phyloP scores from a whole-genome alignment of 2,329 filamentous ascomycete species.

The Teratosphaeria viscida region DNA sequence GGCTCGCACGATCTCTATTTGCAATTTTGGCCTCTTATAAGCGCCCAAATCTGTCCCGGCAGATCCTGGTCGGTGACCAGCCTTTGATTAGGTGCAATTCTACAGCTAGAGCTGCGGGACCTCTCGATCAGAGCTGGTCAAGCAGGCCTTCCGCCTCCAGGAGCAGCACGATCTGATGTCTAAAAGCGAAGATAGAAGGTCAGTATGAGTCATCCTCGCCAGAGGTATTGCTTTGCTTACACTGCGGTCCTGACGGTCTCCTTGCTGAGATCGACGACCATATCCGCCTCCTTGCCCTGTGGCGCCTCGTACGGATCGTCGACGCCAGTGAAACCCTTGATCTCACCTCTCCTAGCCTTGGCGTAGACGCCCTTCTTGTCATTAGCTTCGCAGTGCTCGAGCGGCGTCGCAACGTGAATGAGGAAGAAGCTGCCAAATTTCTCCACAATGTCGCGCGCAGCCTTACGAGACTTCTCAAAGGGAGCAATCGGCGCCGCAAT shows the following conservation, averaged over 20 bases:
- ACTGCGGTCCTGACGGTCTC: slow-evolving; percentile 85
- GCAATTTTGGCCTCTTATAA: not conserved
- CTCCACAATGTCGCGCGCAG: slow-evolving; percentile 75
- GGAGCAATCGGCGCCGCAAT: slow-evolving; percentile 95
- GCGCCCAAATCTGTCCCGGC: not conserved
- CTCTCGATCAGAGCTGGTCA: slow-evolving; percentile 46
- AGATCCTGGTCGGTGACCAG: not conserved
- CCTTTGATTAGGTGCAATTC: no score
- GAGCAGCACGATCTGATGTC: slow-evolving; percentile 85
- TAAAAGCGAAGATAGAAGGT: not conserved
- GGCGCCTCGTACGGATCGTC: slow-evolving; percentile 94
- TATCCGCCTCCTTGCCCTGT: slow-evolving; percentile 67
- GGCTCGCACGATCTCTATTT: not conserved
- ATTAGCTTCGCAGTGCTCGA: slow-evolving; percentile 89
- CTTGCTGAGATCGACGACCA: slow-evolving; percentile 76
- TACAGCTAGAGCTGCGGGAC: not conserved
- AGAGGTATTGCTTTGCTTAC: not conserved
- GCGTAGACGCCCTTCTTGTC: slow-evolving; percentile 87
- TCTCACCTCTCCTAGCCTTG: slow-evolving; percentile 74
- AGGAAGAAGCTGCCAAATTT: slow-evolving; percentile 89
- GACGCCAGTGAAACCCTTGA: slow-evolving; percentile 96
- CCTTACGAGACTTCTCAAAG: slow-evolving; percentile 65
- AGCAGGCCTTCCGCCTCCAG: slow-evolving; percentile 82
- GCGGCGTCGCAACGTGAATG: slow-evolving; percentile 83
- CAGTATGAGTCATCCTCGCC: not conserved